phyloP scores from a whole-genome alignment of 2,329 filamentous ascomycete genomes.

The Aspergillus aculeatinus region DNA sequence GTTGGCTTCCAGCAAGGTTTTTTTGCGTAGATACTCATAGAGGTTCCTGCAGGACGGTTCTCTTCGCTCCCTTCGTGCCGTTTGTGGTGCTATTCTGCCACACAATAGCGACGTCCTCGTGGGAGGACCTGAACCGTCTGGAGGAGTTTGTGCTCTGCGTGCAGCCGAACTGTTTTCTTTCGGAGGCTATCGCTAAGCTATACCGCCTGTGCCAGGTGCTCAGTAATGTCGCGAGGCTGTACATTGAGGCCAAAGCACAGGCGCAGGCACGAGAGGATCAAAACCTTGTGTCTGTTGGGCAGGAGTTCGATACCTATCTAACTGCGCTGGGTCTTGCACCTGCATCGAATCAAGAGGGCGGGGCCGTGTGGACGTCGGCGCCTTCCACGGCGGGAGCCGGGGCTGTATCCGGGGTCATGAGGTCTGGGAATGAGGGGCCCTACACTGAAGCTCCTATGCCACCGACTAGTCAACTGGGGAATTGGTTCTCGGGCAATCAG shows the following conservation, averaged over 20 bases:
- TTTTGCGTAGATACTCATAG: neutral
- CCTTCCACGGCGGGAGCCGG: neutral
- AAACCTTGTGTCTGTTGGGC: slow-evolving; percentile 52
- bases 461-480: slow-evolving; percentile 50
- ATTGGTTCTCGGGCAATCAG: slow-evolving; percentile 66
- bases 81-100: slow-evolving; percentile 53
- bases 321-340: slow-evolving; percentile 62
- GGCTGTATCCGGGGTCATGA: slow-evolving; percentile 10
- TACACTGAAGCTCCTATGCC: slow-evolving; percentile 11
- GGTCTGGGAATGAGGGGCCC: slow-evolving; percentile 19
- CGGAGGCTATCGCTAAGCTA: slow-evolving; percentile 60
- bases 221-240: slow-evolving; percentile 60
- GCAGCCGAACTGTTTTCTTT: slow-evolving; percentile 51
- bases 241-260: slow-evolving; percentile 63
- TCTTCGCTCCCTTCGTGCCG: slow-evolving; percentile 50
- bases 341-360: slow-evolving; percentile 16
- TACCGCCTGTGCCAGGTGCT: slow-evolving; percentile 64
- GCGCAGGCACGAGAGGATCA: slow-evolving; percentile 49
- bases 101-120: slow-evolving; percentile 52
- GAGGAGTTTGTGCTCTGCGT: slow-evolving; percentile 59
- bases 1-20: neutral
- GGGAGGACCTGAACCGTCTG: slow-evolving; percentile 55
- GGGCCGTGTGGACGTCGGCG: slow-evolving; percentile 10
- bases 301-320: slow-evolving; percentile 65
- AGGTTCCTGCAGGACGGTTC: slow-evolving; percentile 31